Evolutionary conservation across 495 filamentous ascomycete genomes (phyloP).

Genomic region (Xylaria palmicola): DNA sequence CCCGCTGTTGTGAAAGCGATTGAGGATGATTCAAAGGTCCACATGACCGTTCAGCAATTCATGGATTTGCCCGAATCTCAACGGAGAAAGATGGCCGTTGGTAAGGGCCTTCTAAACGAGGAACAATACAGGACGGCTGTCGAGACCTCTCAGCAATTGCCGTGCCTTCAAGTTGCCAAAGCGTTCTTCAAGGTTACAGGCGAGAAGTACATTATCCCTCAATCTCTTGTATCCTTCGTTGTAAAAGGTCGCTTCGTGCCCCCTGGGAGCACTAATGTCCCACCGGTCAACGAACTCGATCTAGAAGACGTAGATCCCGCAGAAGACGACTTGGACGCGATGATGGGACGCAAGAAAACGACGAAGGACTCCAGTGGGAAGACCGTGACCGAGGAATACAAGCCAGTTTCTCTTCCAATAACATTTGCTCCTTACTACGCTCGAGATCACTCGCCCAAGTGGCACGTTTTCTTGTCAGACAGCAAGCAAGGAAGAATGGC

Average conservation of each 20-base stretch:
- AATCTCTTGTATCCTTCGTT: slow-evolving; percentile 87
- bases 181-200: slow-evolving; percentile 98
- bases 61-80: slow-evolving; percentile 77
- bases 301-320: slow-evolving; percentile 89
- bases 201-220: slow-evolving; percentile 89
- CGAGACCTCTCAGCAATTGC: slow-evolving; percentile 75
- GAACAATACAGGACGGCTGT: slow-evolving; percentile 75
- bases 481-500: slow-evolving; percentile 91
- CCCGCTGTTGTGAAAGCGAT: slow-evolving; percentile 68
- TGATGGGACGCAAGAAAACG: slow-evolving; percentile 74
- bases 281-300: slow-evolving; percentile 70
- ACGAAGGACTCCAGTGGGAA: slow-evolving; percentile 60
- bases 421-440: slow-evolving; percentile 87
- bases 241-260: slow-evolving; percentile 94
- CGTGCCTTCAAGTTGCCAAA: slow-evolving; percentile 80
- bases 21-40: slow-evolving; percentile 73
- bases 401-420: slow-evolving; percentile 73
- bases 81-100: slow-evolving; percentile 66
- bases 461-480: slow-evolving; percentile 92
- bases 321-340: slow-evolving; percentile 86
- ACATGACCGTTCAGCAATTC: slow-evolving; percentile 79
- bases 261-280: slow-evolving; percentile 71
- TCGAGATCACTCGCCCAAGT: slow-evolving; percentile 82
- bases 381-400: slow-evolving; percentile 45
- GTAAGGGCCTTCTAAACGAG: slow-evolving; percentile 68